Conservation (phyloP, 2,329 filamentous ascomycete genomes). For the Penicillium sp. region DNA sequence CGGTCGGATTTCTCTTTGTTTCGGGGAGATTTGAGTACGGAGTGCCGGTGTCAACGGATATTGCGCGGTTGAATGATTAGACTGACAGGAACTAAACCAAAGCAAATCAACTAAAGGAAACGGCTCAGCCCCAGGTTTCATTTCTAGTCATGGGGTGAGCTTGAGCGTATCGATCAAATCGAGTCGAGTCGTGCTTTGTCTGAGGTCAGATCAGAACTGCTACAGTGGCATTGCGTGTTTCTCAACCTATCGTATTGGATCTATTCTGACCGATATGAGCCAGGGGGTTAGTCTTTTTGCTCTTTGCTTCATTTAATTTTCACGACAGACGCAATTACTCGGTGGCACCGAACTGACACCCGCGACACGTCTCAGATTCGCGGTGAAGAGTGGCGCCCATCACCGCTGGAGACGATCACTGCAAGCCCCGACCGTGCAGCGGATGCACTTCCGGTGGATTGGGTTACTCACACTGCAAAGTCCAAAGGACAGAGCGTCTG, state of each 20-base stretch:
- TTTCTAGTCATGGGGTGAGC: neutral
- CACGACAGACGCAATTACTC: neutral
- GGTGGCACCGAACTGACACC: slow-evolving; percentile 1
- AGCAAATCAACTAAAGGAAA: neutral
- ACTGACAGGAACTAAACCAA: neutral
- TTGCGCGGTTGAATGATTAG: neutral
- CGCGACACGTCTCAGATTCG: slow-evolving; percentile 4
- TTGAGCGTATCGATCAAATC: neutral
- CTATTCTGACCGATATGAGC: neutral
- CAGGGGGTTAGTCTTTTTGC: slow-evolving; percentile 3
- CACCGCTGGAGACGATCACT: neutral
- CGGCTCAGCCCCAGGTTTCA: neutral
- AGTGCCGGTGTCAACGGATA: neutral
- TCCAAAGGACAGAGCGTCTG: slow-evolving; percentile 2
- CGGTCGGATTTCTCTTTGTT: neutral
- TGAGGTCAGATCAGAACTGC: neutral
- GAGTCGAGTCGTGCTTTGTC: neutral
- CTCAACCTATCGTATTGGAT: neutral
- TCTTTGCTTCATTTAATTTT: neutral
- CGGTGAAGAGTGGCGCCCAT: slow-evolving; percentile 1
- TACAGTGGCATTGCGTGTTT: neutral
- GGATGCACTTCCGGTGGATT: neutral
- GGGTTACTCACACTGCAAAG: slow-evolving; percentile 6
- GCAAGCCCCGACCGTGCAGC: slow-evolving; percentile 1
- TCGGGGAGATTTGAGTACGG: neutral